phyloP scores from a whole-genome alignment of 768 basidiomycete genomes.

The Lentinula edodes region DNA sequence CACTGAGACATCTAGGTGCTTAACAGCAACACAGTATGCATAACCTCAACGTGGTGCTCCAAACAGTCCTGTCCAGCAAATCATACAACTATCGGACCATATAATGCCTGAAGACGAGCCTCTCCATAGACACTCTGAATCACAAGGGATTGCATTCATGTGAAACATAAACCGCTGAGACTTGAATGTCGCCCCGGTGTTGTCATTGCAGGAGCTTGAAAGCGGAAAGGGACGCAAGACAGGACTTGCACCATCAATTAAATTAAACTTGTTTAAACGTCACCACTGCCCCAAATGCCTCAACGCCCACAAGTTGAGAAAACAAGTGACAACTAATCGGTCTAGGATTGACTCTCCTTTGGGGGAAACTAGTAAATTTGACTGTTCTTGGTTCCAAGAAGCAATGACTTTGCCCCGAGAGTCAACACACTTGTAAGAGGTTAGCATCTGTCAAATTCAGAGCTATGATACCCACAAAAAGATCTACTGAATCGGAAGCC shows the following conservation, averaged over 20 bases:
- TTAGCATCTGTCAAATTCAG: neutral
- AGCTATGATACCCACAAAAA: slow-evolving; percentile 33
- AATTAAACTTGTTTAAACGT: neutral
- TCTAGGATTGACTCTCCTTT: slow-evolving; percentile 35
- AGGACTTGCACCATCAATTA: neutral
- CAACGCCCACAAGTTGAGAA: slow-evolving; percentile 45
- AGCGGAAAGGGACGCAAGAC: neutral
- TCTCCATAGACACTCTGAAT: neutral
- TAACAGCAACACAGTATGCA: neutral
- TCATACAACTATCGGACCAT: neutral
- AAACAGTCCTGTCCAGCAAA: neutral
- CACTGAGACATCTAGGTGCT: neutral
- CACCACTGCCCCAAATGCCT: slow-evolving; percentile 38
- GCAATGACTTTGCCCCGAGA: slow-evolving; percentile 43
- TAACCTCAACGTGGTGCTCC: neutral
- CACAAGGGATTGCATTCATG: neutral
- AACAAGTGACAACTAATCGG: slow-evolving; percentile 47
- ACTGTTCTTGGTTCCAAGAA: slow-evolving; percentile 35
- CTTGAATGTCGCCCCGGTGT: neutral
- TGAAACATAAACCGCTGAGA: neutral
- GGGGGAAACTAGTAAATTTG: slow-evolving; percentile 34
- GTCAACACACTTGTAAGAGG: slow-evolving; percentile 37
- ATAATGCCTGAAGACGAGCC: too few relatives aligned
- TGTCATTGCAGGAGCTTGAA: neutral
- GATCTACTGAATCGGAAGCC: slow-evolving; percentile 29